These are phyloP conservation scores for Mycena indigotica DNA, from an alignment of 768 basidiomycete genomes.

Conservation along the genomic window DNA sequence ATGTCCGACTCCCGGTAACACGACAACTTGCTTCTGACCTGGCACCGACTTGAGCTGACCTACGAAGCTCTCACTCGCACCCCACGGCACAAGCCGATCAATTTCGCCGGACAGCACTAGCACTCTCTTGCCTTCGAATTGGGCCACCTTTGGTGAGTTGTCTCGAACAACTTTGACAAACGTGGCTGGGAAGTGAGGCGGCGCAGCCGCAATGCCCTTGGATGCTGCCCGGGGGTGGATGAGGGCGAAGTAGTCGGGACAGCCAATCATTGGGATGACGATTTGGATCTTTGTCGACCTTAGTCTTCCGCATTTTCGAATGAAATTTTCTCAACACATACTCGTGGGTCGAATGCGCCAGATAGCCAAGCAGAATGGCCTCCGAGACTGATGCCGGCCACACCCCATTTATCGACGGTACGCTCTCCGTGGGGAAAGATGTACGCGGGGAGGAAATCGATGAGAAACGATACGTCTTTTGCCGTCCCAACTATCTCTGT, in stretches of 20 bases:
- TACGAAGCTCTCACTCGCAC: slow-evolving; percentile 57
- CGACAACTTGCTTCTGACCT: slow-evolving; percentile 58
- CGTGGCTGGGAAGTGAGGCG: slow-evolving; percentile 61
- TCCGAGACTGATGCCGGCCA: slow-evolving; percentile 78
- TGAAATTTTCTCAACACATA: too few species aligned
- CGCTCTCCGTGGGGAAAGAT: slow-evolving; percentile 71
- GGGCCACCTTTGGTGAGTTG: slow-evolving; percentile 55
- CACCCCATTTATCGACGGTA: slow-evolving; percentile 65
- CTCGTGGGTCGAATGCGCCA: slow-evolving; percentile 37
- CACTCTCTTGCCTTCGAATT: slow-evolving; percentile 72
- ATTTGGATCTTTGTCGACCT: slow-evolving; percentile 46
- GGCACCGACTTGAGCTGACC: slow-evolving; percentile 47
- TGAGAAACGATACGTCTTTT: slow-evolving; percentile 75
- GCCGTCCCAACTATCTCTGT: slow-evolving; percentile 65
- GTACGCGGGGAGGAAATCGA: slow-evolving; percentile 76
- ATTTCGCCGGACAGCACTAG: slow-evolving; percentile 68
- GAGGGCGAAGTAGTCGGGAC: slow-evolving; percentile 66
- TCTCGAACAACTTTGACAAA: slow-evolving; percentile 49
- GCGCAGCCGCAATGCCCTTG: slow-evolving; percentile 41
- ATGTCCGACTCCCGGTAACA: slow-evolving; percentile 64
- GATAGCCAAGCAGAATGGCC: slow-evolving; percentile 83
- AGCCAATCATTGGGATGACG: slow-evolving; percentile 63
- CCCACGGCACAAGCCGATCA: slow-evolving; percentile 71
- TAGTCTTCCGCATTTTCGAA: too few species aligned
- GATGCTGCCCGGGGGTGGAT: slow-evolving; percentile 57